These are phyloP conservation scores for Limonium bicolor DNA, from an alignment of 148 eudicot genomes.

Conservation along the genomic window DNA sequence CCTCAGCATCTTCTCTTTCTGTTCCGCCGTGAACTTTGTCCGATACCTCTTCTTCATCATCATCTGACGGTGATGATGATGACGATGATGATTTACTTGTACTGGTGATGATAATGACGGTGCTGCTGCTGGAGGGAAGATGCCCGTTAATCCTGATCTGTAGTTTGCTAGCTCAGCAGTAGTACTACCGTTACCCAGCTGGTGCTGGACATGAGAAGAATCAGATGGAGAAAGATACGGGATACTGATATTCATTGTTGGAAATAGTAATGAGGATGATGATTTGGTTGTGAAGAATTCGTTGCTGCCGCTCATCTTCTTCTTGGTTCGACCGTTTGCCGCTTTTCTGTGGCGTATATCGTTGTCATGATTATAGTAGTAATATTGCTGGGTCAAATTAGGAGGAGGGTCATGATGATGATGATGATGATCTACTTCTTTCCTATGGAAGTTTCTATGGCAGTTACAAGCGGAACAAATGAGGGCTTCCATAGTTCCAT, in stretches of 20 bases:
- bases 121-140: background rate
- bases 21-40: conserved; percentile 48
- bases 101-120: background rate
- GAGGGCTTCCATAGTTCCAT: conserved; percentile 40
- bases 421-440: conserved; percentile 28
- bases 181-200: conserved; percentile 7
- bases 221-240: conserved; percentile 16
- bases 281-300: conserved; percentile 16
- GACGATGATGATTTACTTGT: conserved; percentile 1
- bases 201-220: conserved; percentile 28
- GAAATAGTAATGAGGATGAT: too few relatives aligned
- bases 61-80: conserved; percentile 4
- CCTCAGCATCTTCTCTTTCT: conserved; percentile 45
- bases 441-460: conserved; percentile 62
- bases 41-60: conserved; percentile 45
- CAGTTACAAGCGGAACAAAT: conserved; percentile 53
- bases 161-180: conserved; percentile 4
- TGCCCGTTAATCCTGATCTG: too few relatives aligned
- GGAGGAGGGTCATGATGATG: background rate
- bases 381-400: conserved; percentile 13
- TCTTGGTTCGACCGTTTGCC: background rate
- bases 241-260: conserved; percentile 21
- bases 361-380: background rate
- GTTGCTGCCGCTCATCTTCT: conserved; percentile 1
- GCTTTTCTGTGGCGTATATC: background rate